Evolutionary conservation across 2,329 filamentous ascomycete genomes (phyloP).

Genomic region (Phialemoniopsis sp.): DNA sequence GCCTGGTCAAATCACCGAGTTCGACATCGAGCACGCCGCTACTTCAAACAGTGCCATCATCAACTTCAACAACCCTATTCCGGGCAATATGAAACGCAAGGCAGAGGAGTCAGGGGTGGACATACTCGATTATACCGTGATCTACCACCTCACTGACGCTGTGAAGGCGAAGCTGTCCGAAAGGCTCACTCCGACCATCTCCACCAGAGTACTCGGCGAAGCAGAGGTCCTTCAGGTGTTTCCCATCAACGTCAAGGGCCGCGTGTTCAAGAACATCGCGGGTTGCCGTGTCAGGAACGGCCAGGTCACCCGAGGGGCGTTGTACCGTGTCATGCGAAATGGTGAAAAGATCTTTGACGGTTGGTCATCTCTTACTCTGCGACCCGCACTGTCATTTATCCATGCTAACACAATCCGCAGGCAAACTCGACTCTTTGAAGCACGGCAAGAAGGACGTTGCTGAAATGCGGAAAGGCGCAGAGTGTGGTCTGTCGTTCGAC

Average conservation of each 20-base stretch:
- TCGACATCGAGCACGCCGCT: constrained; percentile 83
- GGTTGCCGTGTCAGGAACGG: constrained; percentile 88
- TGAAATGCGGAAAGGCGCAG: constrained; percentile 88
- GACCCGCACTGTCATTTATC: background rate
- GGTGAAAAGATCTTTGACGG: constrained; percentile 76
- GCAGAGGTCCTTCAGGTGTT: constrained; percentile 83
- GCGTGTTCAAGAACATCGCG: constrained; percentile 70
- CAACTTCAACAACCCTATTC: constrained; percentile 77
- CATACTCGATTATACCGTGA: constrained; percentile 82
- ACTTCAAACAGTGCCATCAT: constrained; percentile 72
- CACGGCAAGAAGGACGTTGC: constrained; percentile 87
- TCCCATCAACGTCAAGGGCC: constrained; percentile 73
- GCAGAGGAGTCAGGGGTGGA: constrained; percentile 69
- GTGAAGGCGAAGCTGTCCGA: constrained; percentile 65
- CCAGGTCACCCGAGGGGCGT: constrained; percentile 55
- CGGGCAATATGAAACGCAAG: constrained; percentile 61
- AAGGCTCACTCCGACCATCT: constrained; percentile 62
- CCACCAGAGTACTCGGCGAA: constrained; percentile 74
- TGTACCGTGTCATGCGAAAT: constrained; percentile 68
- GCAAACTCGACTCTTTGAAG: constrained; percentile 76
- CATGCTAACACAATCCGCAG: constrained; percentile 38
- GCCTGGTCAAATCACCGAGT: constrained; percentile 77
- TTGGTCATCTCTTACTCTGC: constrained; percentile 41
- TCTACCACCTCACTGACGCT: constrained; percentile 75
- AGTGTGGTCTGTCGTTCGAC: constrained; percentile 86